These are phyloP conservation scores for Phytophthora gonapodyides DNA, from an alignment of 352 stramenopile genomes.

Conservation along the genomic window DNA sequence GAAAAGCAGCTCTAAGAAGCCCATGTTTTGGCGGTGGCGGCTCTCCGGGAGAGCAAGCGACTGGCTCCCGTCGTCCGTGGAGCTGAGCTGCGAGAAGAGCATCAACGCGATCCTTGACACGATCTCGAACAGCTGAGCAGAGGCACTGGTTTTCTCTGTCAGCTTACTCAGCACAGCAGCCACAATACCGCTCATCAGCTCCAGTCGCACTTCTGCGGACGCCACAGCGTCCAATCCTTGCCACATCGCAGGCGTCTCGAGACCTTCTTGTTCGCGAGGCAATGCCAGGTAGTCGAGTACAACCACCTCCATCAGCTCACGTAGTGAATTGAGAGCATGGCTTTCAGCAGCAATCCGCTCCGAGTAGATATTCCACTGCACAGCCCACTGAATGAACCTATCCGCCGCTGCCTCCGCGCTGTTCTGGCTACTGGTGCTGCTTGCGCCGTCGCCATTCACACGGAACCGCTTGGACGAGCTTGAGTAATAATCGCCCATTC, in stretches of 20 bases:
- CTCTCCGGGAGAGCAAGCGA: conserved; percentile 40
- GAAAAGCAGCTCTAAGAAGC: conserved; percentile 69
- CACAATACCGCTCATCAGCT: conserved; percentile 71
- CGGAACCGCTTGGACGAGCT: conserved; percentile 59
- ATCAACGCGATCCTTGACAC: conserved; percentile 66
- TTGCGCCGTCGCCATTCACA: conserved; percentile 45
- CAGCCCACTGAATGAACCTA: conserved; percentile 73
- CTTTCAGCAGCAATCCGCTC: conserved; percentile 82
- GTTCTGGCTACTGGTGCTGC: conserved; percentile 40
- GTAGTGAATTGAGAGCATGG: conserved; percentile 76
- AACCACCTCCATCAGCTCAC: conserved; percentile 79
- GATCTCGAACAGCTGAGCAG: conserved; percentile 82
- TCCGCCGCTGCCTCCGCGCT: conserved; percentile 43
- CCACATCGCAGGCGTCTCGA: conserved; percentile 54
- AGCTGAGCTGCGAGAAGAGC: conserved; percentile 57
- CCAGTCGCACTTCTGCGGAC: conserved; percentile 57
- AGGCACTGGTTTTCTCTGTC: conserved; percentile 50
- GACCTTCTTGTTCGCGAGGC: conserved; percentile 40
- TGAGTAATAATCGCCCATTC: conserved; percentile 48
- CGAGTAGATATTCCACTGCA: conserved; percentile 87
- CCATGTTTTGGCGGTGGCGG: conserved; percentile 48
- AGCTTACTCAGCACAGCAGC: conserved; percentile 66
- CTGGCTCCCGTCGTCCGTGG: conserved; percentile 23
- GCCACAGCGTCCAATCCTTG: conserved; percentile 62
- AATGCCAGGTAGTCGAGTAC: conserved; percentile 75